Evolutionary conservation across 2,329 filamentous ascomycete genomes (phyloP).

Genomic region (Neoascochyta sp.): DNA sequence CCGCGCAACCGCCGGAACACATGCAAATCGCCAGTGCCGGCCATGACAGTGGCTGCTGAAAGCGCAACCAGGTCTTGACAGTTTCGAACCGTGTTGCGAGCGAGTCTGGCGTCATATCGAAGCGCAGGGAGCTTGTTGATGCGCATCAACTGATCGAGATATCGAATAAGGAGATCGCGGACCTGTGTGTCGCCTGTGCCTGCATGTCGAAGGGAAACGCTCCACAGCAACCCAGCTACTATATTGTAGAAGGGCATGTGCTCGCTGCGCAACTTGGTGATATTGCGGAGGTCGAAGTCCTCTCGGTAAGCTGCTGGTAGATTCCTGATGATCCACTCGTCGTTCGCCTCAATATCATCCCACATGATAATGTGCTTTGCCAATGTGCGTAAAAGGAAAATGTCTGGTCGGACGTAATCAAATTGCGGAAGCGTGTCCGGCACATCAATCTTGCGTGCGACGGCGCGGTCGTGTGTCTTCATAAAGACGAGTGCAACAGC

Average conservation of each 20-base stretch:
- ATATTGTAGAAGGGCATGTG: slow-evolving; percentile 94
- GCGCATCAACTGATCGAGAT: slow-evolving; percentile 81
- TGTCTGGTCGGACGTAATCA: slow-evolving; percentile 90
- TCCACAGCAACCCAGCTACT: slow-evolving; percentile 81
- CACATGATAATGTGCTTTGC: slow-evolving; percentile 91
- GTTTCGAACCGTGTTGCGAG: slow-evolving; percentile 78
- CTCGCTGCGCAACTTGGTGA: slow-evolving; percentile 65
- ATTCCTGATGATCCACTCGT: slow-evolving; percentile 71
- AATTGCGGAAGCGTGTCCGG: slow-evolving; percentile 88
- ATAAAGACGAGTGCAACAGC: slow-evolving; percentile 91
- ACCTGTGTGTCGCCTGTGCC: slow-evolving; percentile 58
- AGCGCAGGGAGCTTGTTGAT: slow-evolving; percentile 62
- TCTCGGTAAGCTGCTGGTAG: slow-evolving; percentile 67
- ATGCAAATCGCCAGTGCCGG: slow-evolving; percentile 83
- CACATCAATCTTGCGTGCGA: slow-evolving; percentile 89
- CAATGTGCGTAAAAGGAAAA: slow-evolving; percentile 83
- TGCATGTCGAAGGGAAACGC: slow-evolving; percentile 45
- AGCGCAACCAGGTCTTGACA: slow-evolving; percentile 87
- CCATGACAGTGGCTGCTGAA: slow-evolving; percentile 85
- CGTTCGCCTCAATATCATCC: slow-evolving; percentile 71
- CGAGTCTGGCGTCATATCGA: slow-evolving; percentile 79
- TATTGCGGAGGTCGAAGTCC: slow-evolving; percentile 57
- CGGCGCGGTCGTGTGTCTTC: slow-evolving; percentile 85
- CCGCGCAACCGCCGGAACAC: slow-evolving; percentile 82
- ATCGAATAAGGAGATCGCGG: slow-evolving; percentile 76